phyloP scores from a whole-genome alignment of 1,284 basidiomycete genomes.

The Inonotus obliquus region DNA sequence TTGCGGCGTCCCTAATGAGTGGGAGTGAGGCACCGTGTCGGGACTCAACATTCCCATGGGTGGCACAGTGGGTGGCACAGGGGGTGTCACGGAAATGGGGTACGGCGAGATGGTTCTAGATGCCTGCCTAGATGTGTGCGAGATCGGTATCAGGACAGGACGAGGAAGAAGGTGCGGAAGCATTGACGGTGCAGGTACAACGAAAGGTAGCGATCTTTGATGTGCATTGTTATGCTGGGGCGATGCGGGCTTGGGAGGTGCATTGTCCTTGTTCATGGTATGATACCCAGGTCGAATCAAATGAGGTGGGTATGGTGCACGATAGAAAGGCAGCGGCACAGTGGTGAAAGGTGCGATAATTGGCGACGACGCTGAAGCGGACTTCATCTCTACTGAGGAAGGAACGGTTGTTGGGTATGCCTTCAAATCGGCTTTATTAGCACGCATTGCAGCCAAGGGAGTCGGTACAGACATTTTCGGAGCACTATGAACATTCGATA shows the following conservation, averaged over 20 bases:
- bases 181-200: neutral
- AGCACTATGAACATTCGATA: neutral
- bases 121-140: neutral
- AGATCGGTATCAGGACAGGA: neutral
- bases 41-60: neutral
- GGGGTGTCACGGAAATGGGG: neutral
- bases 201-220: neutral
- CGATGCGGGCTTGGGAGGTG: neutral
- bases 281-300: neutral
- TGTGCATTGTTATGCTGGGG: neutral
- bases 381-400: neutral
- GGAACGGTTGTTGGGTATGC: neutral
- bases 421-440: neutral
- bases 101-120: neutral
- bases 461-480: conserved; percentile 5
- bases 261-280: neutral
- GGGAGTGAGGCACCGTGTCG: neutral
- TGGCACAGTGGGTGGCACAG: neutral
- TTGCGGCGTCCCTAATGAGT: neutral
- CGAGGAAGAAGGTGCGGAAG: conserved; percentile 2
- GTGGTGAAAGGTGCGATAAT: conserved; percentile 9
- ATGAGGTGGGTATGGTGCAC: neutral
- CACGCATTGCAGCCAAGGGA: neutral
- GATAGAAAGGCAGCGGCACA: conserved; percentile 4
- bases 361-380: neutral